Percentiles rank a stretch among this genome's conserved stretches.
phyloP scores from a whole-genome alignment of 2,329 filamentous ascomycete genomes.

The Huntiella bhutanensis region DNA sequence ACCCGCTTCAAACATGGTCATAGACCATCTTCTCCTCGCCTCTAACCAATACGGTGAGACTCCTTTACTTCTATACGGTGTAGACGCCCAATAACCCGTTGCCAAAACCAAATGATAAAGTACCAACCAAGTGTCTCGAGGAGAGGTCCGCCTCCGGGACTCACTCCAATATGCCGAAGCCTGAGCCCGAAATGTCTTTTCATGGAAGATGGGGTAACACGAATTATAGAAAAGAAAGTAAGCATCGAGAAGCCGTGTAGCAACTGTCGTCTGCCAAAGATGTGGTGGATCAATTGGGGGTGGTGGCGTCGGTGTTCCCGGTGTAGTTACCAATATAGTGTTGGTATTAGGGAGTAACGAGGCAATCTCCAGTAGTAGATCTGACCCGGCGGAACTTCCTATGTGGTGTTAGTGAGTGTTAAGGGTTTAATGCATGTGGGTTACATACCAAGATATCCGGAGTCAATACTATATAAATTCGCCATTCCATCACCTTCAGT shows the following conservation, averaged over 20 bases:
- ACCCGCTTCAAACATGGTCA: constrained; percentile 26
- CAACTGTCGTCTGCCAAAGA: constrained; percentile 9
- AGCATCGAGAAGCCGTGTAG: constrained; percentile 19
- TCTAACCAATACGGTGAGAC: constrained; percentile 16
- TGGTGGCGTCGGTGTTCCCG: not conserved
- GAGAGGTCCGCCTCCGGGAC: not conserved
- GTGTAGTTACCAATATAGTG: not conserved
- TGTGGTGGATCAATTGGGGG: constrained; percentile 7
- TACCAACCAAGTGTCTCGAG: constrained; percentile 16
- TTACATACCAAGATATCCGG: constrained; percentile 15
- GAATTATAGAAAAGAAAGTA: constrained; percentile 27
- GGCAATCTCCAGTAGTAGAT: constrained; percentile 15
- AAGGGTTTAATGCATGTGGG: not conserved
- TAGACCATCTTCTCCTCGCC: constrained; percentile 20
- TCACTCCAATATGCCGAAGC: constrained; percentile 13
- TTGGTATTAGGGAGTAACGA: constrained; percentile 2
- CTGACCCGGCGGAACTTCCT: constrained; percentile 17
- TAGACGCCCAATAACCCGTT: constrained; percentile 20
- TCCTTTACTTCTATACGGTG: constrained; percentile 13
- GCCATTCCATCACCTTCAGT: constrained; percentile 16
- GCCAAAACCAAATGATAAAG: constrained; percentile 20
- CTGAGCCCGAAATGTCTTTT: constrained; percentile 24
- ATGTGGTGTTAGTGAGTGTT: not conserved
- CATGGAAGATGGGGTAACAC: constrained; percentile 28
- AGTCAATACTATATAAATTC: constrained; percentile 13